Conservation (phyloP, 2,329 filamentous ascomycete species). For the Sporothrix variecibatus region DNA sequence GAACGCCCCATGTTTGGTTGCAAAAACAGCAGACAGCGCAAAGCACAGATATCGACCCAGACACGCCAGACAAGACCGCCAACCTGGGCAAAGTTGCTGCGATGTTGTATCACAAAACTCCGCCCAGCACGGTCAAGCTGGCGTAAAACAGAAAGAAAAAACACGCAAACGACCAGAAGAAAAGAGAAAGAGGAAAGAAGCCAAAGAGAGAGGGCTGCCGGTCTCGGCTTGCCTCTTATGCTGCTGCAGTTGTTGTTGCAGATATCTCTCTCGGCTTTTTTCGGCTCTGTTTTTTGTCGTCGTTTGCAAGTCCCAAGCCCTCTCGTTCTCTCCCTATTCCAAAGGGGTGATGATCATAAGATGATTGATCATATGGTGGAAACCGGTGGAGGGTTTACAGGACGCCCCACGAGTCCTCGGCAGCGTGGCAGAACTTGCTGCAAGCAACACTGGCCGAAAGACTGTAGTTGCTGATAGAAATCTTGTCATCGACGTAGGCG, state of each 20-base stretch:
- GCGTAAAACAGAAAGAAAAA: constrained; percentile 20
- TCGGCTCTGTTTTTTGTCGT: background rate
- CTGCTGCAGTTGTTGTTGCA: background rate
- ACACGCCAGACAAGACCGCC: constrained; percentile 44
- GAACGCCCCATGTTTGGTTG: constrained; percentile 81
- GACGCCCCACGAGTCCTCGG: constrained; percentile 94
- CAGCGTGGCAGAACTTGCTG: constrained; percentile 99
- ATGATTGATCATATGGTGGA: background rate
- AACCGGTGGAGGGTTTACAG: constrained; percentile 55
- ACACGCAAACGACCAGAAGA: constrained; percentile 26
- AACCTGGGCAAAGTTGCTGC: constrained; percentile 48
- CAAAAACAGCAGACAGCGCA: constrained; percentile 77
- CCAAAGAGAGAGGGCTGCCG: background rate
- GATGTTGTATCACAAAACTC: constrained; percentile 73
- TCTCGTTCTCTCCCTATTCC: background rate
- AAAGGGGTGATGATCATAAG: background rate
- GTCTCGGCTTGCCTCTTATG: background rate
- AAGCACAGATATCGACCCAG: constrained; percentile 65
- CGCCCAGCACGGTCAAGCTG: constrained; percentile 38
- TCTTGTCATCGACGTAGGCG: constrained; percentile 91
- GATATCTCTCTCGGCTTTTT: background rate
- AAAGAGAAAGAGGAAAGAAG: constrained; percentile 14
- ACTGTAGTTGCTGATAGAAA: constrained; percentile 97
- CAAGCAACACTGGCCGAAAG: constrained; percentile 96
- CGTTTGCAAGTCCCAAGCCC: background rate